Conservation (phyloP, 805 yeast species). For the Myxozyma neotropica region DNA sequence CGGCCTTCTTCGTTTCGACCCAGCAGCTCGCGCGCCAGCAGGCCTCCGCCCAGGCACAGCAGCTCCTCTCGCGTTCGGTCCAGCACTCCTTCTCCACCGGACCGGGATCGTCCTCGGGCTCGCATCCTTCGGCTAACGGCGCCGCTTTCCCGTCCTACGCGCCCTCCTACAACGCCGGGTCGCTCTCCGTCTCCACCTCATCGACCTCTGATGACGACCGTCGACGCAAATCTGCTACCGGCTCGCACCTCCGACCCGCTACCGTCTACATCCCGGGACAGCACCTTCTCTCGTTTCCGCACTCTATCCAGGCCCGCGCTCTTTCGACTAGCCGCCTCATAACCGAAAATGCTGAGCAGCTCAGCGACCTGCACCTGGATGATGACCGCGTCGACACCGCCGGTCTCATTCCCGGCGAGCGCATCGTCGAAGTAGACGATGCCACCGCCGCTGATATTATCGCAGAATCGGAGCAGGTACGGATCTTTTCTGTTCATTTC, state of each 20-base stretch:
- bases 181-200: slow-evolving; percentile 21
- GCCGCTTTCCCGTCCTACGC: slow-evolving; percentile 32
- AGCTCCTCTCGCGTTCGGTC: slow-evolving; percentile 25
- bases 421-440: slow-evolving; percentile 30
- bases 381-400: slow-evolving; percentile 16
- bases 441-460: slow-evolving; percentile 28
- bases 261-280: neutral
- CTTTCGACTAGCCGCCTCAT: slow-evolving; percentile 2
- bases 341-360: neutral
- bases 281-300: neutral
- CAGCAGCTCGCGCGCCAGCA: slow-evolving; percentile 46
- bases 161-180: slow-evolving; percentile 12
- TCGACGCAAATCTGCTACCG: slow-evolving; percentile 5
- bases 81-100: slow-evolving; percentile 27
- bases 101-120: slow-evolving; percentile 14
- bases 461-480: slow-evolving; percentile 19
- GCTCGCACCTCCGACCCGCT: neutral
- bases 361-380: neutral
- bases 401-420: slow-evolving; percentile 16
- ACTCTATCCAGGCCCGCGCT: neutral
- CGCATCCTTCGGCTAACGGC: slow-evolving; percentile 30
- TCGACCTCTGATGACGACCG: slow-evolving; percentile 31
- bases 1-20: slow-evolving; percentile 47
- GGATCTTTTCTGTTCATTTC: slow-evolving; percentile 9
- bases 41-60: slow-evolving; percentile 40